These are phyloP conservation scores for Yamadazyma paraphyllophila DNA, from an alignment of 805 yeast species.

Conservation along the genomic window DNA sequence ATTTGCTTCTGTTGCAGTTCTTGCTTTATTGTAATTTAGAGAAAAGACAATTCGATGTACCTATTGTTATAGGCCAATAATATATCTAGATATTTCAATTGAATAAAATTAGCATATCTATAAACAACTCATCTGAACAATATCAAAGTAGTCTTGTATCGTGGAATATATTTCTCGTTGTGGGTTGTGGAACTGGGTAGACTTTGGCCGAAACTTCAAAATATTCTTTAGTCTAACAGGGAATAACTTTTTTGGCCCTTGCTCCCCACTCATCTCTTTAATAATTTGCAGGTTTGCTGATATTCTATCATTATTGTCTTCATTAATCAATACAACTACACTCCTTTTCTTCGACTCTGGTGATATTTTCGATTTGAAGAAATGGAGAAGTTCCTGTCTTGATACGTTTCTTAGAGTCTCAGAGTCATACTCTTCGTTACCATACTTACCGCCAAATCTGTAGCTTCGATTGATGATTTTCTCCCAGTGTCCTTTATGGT, in stretches of 20 bases:
- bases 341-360: slow-evolving; percentile 9
- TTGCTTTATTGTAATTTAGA: not conserved
- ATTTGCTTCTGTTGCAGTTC: not conserved
- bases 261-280: not conserved
- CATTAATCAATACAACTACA: slow-evolving; percentile 6
- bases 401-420: slow-evolving; percentile 28
- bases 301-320: not conserved
- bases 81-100: too few relatives aligned
- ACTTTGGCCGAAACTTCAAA: too few relatives aligned
- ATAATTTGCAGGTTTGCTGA: too few relatives aligned
- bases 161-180: too few relatives aligned
- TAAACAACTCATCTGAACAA: too few relatives aligned
- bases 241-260: too few relatives aligned
- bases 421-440: slow-evolving; percentile 34
- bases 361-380: slow-evolving; percentile 5
- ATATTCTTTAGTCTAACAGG: too few relatives aligned
- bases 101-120: too few relatives aligned
- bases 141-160: too few relatives aligned
- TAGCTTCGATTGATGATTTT: slow-evolving; percentile 47
- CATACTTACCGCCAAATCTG: slow-evolving; percentile 32
- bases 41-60: too few relatives aligned
- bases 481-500: slow-evolving; percentile 50
- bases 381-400: slow-evolving; percentile 4
- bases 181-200: too few relatives aligned
- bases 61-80: too few relatives aligned